Base-by-base conservation (phyloP, 257 asterid genomes). In the Gardenia jasminoides region DNA sequence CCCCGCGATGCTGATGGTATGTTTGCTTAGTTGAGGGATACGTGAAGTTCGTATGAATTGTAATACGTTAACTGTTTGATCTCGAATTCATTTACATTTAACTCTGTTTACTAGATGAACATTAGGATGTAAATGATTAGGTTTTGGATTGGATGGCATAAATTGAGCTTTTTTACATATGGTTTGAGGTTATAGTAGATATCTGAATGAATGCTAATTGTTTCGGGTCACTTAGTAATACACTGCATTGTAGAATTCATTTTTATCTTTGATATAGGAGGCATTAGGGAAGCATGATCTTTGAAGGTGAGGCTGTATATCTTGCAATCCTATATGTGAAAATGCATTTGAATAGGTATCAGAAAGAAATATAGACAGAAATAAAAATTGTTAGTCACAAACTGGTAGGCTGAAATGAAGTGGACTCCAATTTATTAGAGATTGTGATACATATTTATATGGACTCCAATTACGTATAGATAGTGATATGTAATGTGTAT, bases 1-100 rank as follows among this genome's bases (percentile, higher is more conserved):
- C 99, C 99, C 79, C 98, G 99, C 13, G 99, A 93, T 83, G 97
- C 94, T 1, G 99, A 95, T 71, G 99, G 99, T 95, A 91, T 58
- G 83, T 83, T 68, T 19, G 33, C 74, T 41, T 61, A 9, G 26
- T 52, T 16, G 30, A 9, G 19, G 22, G 9, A 54, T 19, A 54
- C 62, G 20, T 2, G 62, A 54, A 54, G 26, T 54, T 54, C 10
- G 26, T 54, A 20, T 54, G 1, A 7, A 1, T 54, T 19, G 62
- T 54, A 50, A 75, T 44, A 70, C 8, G 22, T 76, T 70, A 48
- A 26, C 52, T 82, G 59, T 36, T n/a, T 67, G 1, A 64, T 67
- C 67, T 50, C 50, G 24, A 47, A 65, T 24, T 72, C 26, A 46
- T n/a, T 43, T 46, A n/a, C n/a, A n/a, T n/a, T n/a, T n/a, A n/a